These are phyloP conservation scores for Blastocystis hominis DNA, from an alignment of 352 stramenopile genomes.

Conservation along the genomic window DNA sequence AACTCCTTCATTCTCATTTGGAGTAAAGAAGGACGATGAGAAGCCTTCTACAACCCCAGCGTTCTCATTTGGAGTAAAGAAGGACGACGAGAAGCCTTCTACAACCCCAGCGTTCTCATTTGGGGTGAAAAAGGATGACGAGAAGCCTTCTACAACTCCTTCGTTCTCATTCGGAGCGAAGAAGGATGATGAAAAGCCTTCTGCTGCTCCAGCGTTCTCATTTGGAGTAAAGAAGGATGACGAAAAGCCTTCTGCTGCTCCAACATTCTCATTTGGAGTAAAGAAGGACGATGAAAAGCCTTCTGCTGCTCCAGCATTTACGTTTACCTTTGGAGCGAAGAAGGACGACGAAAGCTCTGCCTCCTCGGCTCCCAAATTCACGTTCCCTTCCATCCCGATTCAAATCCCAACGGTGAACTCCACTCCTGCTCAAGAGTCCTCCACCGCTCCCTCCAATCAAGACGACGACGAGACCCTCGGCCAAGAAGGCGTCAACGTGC, in stretches of 20 bases:
- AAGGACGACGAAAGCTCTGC: neutral
- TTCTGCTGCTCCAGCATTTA: neutral
- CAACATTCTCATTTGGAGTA: conserved; percentile 1
- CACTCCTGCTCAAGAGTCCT: neutral
- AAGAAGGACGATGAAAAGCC: conserved; percentile 1
- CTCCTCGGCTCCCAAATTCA: neutral
- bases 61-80: neutral
- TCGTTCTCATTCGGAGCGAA: neutral
- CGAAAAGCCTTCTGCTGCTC: neutral
- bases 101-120: too few relatives aligned
- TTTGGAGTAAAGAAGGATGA: neutral
- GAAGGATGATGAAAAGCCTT: neutral
- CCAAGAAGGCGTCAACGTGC: neutral
- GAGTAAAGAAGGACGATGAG: neutral
- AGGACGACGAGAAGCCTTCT: neutral
- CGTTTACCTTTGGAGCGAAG: neutral
- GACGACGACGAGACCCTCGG: conserved; percentile 5
- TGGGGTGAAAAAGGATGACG: neutral
- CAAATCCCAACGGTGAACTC: neutral
- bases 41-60: neutral
- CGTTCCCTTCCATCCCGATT: neutral
- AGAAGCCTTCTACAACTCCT: neutral
- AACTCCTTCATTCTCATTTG: conserved; percentile 13
- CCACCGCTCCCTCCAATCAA: neutral
- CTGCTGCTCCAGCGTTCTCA: neutral